phyloP scores from a whole-genome alignment of 768 basidiomycete genomes.

The Lenzites betulinus region DNA sequence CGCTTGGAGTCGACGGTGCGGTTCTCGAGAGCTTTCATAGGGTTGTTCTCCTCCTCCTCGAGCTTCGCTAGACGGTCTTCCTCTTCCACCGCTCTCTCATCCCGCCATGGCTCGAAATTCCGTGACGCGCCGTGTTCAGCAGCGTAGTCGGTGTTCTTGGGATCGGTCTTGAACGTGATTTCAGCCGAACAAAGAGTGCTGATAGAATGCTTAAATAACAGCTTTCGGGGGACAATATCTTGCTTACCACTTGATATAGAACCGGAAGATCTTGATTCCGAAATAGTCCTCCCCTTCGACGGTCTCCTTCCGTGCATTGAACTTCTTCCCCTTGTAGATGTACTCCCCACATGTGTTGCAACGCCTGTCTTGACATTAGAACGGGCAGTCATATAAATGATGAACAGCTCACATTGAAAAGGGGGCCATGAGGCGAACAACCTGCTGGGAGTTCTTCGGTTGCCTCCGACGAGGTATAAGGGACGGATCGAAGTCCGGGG shows the following conservation, averaged over 20 bases:
- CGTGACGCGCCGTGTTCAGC: slow-evolving; percentile 97
- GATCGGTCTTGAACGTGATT: slow-evolving; percentile 99
- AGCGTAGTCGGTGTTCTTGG: slow-evolving; percentile 92
- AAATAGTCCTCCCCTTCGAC: slow-evolving; percentile 97
- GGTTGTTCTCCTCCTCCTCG: slow-evolving; percentile 93
- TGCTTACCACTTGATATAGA: slow-evolving; percentile 87
- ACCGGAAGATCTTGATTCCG: slow-evolving; percentile 95
- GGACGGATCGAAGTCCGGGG: slow-evolving; percentile 97
- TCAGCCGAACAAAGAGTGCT: slow-evolving; percentile 96
- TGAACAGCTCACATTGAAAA: slow-evolving; percentile 82
- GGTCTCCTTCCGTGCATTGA: slow-evolving; percentile 98
- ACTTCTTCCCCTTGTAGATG: slow-evolving; percentile 99
- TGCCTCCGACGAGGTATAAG: slow-evolving; percentile 90
- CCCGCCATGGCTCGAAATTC: slow-evolving; percentile 98
- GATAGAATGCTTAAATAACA: slow-evolving; percentile 22
- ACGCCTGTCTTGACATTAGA: slow-evolving; percentile 51
- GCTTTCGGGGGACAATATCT: slow-evolving; percentile 31
- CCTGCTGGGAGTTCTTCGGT: slow-evolving; percentile 94
- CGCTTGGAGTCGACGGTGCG: slow-evolving; percentile 90
- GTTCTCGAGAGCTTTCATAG: slow-evolving; percentile 96
- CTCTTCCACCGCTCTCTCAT: slow-evolving; percentile 74
- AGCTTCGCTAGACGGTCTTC: slow-evolving; percentile 83
- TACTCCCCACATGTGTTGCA: slow-evolving; percentile 98
- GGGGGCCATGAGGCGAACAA: slow-evolving; percentile 98
- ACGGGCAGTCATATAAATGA: background rate